phyloP scores from a whole-genome alignment of 352 stramenopile species.

The Phytophthora multivora region DNA sequence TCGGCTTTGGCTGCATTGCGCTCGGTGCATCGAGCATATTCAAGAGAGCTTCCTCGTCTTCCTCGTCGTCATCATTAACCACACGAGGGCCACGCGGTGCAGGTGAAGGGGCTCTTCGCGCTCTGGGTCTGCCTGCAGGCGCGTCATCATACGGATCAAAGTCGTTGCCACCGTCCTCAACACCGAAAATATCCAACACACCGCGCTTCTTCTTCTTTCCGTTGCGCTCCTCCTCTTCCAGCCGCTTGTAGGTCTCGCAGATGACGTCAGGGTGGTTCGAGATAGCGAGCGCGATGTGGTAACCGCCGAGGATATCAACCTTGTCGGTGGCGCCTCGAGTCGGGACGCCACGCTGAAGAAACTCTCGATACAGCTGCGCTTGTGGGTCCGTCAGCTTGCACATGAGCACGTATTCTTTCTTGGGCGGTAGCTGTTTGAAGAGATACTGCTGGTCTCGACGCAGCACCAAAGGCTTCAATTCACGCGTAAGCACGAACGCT shows the following conservation, averaged over 20 bases:
- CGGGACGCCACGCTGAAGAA: constrained; percentile 67
- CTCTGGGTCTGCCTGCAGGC: constrained; percentile 1
- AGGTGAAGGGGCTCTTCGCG: not conserved
- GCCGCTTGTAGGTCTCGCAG: constrained; percentile 59
- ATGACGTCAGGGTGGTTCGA: constrained; percentile 90
- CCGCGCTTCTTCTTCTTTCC: constrained; percentile 37
- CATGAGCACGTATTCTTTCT: constrained; percentile 89
- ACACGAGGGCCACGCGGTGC: constrained; percentile 4
- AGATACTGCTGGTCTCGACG: constrained; percentile 87
- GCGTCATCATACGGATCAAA: constrained; percentile 43
- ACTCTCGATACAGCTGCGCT: constrained; percentile 72
- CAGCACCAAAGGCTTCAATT: constrained; percentile 84
- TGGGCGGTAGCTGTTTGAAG: constrained; percentile 82
- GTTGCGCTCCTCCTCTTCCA: constrained; percentile 62
- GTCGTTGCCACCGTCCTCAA: constrained; percentile 65
- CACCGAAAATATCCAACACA: constrained; percentile 37
- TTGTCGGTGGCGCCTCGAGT: constrained; percentile 51
- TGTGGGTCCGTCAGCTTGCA: constrained; percentile 84
- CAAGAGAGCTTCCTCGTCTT: constrained; percentile 53
- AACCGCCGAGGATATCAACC: constrained; percentile 83
- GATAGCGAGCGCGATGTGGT: constrained; percentile 88
- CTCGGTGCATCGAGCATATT: constrained; percentile 36
- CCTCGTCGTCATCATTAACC: constrained; percentile 33
- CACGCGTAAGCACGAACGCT: constrained; percentile 79
- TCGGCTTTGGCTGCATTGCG: constrained; percentile 2